phyloP scores from a whole-genome alignment of 225 moss, liverwort and hornwort species.

The Polytrichum commune region DNA sequence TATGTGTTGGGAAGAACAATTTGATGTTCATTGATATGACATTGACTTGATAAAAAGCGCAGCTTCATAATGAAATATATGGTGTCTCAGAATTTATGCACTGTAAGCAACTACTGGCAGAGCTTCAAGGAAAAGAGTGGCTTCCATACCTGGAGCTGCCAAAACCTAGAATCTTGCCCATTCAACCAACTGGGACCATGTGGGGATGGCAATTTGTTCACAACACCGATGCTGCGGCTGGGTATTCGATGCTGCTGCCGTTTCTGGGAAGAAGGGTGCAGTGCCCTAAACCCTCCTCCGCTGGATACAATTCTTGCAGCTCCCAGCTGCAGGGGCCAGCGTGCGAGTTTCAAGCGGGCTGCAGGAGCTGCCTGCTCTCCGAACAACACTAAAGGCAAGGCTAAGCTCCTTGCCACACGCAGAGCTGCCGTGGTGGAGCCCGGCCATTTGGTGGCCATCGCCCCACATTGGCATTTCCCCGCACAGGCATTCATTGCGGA shows the following conservation, averaged over 20 bases:
- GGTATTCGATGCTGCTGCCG: slow-evolving; percentile 14
- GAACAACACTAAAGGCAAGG: slow-evolving; percentile 28
- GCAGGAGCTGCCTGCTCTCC: slow-evolving; percentile 5
- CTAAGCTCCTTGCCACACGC: slow-evolving; percentile 49
- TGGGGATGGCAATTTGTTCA: slow-evolving; percentile 22
- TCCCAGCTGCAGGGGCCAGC: slow-evolving; percentile 56
- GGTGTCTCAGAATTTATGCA: not conserved
- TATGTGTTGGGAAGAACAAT: too few species aligned
- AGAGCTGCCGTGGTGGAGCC: slow-evolving; percentile 49
- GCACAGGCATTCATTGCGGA: slow-evolving; percentile 40
- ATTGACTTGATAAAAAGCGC: too few species aligned
- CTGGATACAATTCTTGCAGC: slow-evolving; percentile 44
- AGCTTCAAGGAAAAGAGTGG: too few species aligned
- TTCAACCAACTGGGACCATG: slow-evolving; percentile 47
- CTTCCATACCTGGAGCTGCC: slow-evolving; percentile 44
- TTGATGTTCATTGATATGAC: too few species aligned
- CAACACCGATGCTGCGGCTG: slow-evolving; percentile 15
- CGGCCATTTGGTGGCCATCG: slow-evolving; percentile 15
- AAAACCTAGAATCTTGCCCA: slow-evolving; percentile 35
- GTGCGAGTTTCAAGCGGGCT: slow-evolving; percentile 36
- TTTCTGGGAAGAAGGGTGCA: not conserved
- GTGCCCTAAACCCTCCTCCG: slow-evolving; percentile 16
- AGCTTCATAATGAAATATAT: not conserved
- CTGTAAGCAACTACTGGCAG: too few species aligned
- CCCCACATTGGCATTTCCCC: slow-evolving; percentile 34